These are phyloP conservation scores for Eimeria necatrix DNA, from an alignment of 169 alveolate genomes.

Conservation along the genomic window DNA sequence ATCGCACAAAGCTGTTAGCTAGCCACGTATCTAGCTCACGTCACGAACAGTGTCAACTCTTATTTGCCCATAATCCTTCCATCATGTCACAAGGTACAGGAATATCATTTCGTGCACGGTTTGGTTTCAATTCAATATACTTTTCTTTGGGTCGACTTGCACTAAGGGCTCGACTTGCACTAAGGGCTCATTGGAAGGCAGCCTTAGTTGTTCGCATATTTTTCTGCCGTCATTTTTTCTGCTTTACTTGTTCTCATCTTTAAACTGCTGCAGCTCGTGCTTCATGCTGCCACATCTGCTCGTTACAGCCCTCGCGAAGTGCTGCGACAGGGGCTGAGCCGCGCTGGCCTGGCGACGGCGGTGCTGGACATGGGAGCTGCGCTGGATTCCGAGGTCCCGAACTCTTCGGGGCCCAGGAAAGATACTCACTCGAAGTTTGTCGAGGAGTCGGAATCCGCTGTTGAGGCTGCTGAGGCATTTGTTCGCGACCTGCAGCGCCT, in stretches of 20 bases:
- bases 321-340: constrained; percentile 5
- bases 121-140: too few species aligned
- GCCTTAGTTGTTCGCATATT: too few species aligned
- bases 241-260: background rate
- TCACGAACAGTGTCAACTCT: too few species aligned
- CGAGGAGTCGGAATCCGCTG: constrained; percentile 10
- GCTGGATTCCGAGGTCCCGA: background rate
- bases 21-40: too few species aligned
- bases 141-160: too few species aligned
- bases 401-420: background rate
- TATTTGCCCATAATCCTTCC: too few species aligned
- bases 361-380: background rate
- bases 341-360: constrained; percentile 50
- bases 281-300: constrained; percentile 31
- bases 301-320: constrained; percentile 26
- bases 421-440: background rate
- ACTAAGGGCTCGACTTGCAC: too few species aligned
- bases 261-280: constrained; percentile 28
- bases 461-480: constrained; percentile 53
- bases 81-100: too few species aligned
- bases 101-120: too few species aligned
- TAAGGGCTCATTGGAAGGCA: too few species aligned
- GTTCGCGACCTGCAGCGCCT: constrained; percentile 57
- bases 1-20: too few species aligned
- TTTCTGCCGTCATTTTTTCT: background rate